phyloP scores from a whole-genome alignment of 2,329 filamentous ascomycete species.

The Pyrenochaeta sp. region DNA sequence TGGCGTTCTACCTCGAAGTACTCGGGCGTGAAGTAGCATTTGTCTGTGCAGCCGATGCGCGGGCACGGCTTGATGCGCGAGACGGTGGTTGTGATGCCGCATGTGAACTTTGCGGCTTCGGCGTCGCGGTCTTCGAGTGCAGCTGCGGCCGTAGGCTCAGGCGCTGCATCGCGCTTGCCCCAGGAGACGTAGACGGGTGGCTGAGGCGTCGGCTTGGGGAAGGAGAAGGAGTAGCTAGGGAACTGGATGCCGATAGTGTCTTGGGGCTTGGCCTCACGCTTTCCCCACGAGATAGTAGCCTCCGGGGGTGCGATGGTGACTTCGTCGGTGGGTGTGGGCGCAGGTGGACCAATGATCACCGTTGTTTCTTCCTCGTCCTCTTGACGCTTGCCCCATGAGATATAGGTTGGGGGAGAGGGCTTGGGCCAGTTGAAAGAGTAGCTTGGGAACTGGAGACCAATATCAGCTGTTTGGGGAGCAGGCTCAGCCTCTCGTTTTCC shows the following conservation, averaged over 20 bases:
- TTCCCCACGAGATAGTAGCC: slow-evolving; percentile 22
- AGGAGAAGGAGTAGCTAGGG: background rate
- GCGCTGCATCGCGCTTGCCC: slow-evolving; percentile 14
- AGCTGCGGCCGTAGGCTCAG: no score
- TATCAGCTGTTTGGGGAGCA: slow-evolving; percentile 4
- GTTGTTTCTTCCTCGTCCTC: slow-evolving; percentile 7
- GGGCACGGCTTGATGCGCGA: no score
- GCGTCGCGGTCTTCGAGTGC: no score
- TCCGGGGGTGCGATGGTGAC: slow-evolving; percentile 21
- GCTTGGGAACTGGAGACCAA: slow-evolving; percentile 6
- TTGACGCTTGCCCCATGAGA: slow-evolving; percentile 24
- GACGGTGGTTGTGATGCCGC: no score
- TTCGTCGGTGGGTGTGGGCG: slow-evolving; percentile 11
- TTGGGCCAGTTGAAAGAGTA: slow-evolving; percentile 8
- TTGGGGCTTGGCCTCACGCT: slow-evolving; percentile 10
- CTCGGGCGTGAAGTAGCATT: no score
- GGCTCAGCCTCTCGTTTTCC: slow-evolving; percentile 14
- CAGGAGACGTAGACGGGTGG: slow-evolving; percentile 13
- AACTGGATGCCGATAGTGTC: slow-evolving; percentile 4
- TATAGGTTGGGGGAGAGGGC: slow-evolving; percentile 6
- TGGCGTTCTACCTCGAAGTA: no score
- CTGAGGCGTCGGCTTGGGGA: background rate
- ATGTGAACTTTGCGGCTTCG: no score
- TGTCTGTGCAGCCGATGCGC: no score
- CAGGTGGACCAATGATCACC: slow-evolving; percentile 3